Conservation (phyloP, 164 flowering plant genomes). For the Cinnamomum chago region DNA sequence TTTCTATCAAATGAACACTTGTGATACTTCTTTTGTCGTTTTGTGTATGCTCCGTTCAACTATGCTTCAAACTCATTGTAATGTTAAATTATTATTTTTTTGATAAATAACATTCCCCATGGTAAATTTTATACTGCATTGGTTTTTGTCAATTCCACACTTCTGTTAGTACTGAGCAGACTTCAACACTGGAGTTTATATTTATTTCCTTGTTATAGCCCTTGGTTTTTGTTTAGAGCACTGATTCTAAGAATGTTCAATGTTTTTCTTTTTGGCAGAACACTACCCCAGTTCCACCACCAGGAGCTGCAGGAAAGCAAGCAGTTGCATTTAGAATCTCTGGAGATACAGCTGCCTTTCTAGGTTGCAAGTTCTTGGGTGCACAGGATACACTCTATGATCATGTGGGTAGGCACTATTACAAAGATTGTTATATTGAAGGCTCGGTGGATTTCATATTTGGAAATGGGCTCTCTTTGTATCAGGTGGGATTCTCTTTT, state of each 20-base stretch:
- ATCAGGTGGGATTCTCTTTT: constrained; percentile 47
- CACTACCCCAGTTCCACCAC: constrained; percentile 80
- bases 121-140: background rate
- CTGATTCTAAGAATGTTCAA: constrained; percentile 1
- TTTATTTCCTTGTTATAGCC: background rate
- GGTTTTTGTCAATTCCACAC: background rate
- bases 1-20: background rate
- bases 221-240: background rate
- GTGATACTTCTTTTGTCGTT: background rate
- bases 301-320: constrained; percentile 86
- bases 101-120: background rate
- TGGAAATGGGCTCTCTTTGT: constrained; percentile 94
- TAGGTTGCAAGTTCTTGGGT: constrained; percentile 86
- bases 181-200: background rate
- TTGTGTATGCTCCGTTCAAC: background rate
- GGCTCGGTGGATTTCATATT: constrained; percentile 98
- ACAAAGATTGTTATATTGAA: constrained; percentile 95
- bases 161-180: background rate
- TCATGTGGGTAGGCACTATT: constrained; percentile 92
- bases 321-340: constrained; percentile 96
- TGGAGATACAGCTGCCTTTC: constrained; percentile 83
- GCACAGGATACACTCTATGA: constrained; percentile 97
- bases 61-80: background rate
- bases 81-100: no score
- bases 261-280: constrained; percentile 43